Percentiles rank a stretch among this genome's conserved stretches.
These are phyloP conservation scores for Termitomyces sp. DNA, from an alignment of 768 basidiomycete species.

Conservation along the genomic window DNA sequence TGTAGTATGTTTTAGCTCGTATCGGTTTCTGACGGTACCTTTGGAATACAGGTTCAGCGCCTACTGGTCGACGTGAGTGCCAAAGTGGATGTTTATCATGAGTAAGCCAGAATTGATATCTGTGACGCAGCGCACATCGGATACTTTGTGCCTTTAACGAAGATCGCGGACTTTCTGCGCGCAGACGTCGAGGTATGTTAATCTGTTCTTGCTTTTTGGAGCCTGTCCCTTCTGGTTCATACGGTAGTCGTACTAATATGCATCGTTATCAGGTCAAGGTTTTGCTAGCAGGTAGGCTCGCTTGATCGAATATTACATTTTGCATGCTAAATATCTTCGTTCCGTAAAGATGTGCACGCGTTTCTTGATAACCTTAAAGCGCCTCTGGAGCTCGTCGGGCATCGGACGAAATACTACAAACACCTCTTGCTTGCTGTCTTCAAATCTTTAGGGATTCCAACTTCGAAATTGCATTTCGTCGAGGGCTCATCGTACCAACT, in stretches of 20 bases:
- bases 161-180: conserved; percentile 92
- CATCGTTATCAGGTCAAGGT: conserved; percentile 54
- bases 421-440: conserved; percentile 79
- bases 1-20: not conserved
- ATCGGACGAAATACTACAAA: conserved; percentile 90
- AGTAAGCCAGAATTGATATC: conserved; percentile 1
- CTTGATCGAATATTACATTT: not conserved
- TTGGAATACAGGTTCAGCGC: conserved; percentile 66
- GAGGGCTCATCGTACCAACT: conserved; percentile 93
- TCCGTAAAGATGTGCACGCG: conserved; percentile 78
- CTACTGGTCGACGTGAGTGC: conserved; percentile 86
- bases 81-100: not conserved
- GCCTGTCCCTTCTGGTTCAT: not conserved
- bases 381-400: conserved; percentile 82
- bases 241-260: not conserved
- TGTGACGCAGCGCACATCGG: conserved; percentile 79
- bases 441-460: conserved; percentile 85
- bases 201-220: not conserved
- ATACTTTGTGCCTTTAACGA: conserved; percentile 92
- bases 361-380: conserved; percentile 98
- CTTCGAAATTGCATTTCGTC: conserved; percentile 76
- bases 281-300: conserved; percentile 63
- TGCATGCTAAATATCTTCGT: not conserved
- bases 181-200: conserved; percentile 77
- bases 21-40: conserved; percentile 5